These are phyloP conservation scores for Phoenix dactylifera DNA, from an alignment of 176 grass and related monocot genomes.

Conservation along the genomic window DNA sequence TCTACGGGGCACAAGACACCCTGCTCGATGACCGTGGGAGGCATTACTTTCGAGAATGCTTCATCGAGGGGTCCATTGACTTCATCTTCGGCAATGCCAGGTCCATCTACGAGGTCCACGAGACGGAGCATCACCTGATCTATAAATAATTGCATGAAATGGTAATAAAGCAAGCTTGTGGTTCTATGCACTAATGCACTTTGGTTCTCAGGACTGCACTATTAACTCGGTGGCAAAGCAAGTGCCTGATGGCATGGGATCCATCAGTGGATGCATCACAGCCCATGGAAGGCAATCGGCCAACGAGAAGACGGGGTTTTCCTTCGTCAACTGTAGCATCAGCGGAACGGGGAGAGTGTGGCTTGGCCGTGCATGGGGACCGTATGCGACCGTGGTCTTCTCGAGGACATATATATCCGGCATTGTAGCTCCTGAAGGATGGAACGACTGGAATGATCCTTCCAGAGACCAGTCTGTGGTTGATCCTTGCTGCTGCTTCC, in stretches of 20 bases:
- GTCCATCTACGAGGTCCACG: slow-evolving; percentile 43
- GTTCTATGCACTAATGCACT: neutral
- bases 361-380: slow-evolving; percentile 60
- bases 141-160: too few species aligned
- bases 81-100: slow-evolving; percentile 82
- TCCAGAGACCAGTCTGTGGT: slow-evolving; percentile 52
- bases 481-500: slow-evolving; percentile 24
- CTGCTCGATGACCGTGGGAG: slow-evolving; percentile 67
- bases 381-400: slow-evolving; percentile 62
- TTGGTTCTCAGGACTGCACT: slow-evolving; percentile 37
- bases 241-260: slow-evolving; percentile 2
- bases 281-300: slow-evolving; percentile 52
- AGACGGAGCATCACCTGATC: neutral
- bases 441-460: slow-evolving; percentile 78
- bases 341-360: slow-evolving; percentile 54
- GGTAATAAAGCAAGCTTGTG: too few species aligned
- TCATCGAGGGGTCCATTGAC: slow-evolving; percentile 84
- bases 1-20: slow-evolving; percentile 77
- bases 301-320: slow-evolving; percentile 53
- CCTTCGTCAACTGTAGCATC: slow-evolving; percentile 62
- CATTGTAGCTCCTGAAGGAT: slow-evolving; percentile 49
- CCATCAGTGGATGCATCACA: slow-evolving; percentile 59
- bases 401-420: slow-evolving; percentile 33
- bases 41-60: slow-evolving; percentile 57
- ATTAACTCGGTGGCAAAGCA: slow-evolving; percentile 59